These are phyloP conservation scores for Botrytis cinerea DNA, from an alignment of 2,329 filamentous ascomycete species.

Conservation along the genomic window DNA sequence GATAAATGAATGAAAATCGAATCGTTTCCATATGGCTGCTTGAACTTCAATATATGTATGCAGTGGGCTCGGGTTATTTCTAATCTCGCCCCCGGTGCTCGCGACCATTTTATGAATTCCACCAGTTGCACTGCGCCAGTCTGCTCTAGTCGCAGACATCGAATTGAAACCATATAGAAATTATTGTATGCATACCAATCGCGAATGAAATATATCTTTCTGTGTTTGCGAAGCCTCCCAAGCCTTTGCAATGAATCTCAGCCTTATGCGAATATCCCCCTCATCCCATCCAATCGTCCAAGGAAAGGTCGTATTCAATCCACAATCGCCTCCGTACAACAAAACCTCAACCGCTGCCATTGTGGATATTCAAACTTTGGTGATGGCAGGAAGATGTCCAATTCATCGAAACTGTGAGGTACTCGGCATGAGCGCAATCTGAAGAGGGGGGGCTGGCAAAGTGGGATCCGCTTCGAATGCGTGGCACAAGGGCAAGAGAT, in stretches of 20 bases:
- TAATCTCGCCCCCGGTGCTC: conserved; percentile 26
- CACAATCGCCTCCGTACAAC: conserved; percentile 46
- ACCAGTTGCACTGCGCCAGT: conserved; percentile 18
- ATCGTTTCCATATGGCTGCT: background rate
- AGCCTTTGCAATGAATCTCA: conserved; percentile 42
- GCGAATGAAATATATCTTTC: conserved; percentile 30
- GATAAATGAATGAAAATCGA: conserved; percentile 23
- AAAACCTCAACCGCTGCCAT: conserved; percentile 51
- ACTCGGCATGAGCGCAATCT: conserved; percentile 25
- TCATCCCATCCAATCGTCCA: conserved; percentile 50
- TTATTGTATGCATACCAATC: conserved; percentile 39
- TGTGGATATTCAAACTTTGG: conserved; percentile 42
- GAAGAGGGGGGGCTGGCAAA: conserved; percentile 20
- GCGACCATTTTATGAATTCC: background rate
- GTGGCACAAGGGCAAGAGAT: conserved; percentile 2
- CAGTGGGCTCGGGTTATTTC: background rate
- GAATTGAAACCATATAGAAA: conserved; percentile 28
- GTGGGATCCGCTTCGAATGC: conserved; percentile 25
- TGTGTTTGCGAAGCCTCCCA: conserved; percentile 39
- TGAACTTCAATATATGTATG: conserved; percentile 4
- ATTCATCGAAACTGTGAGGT: conserved; percentile 42
- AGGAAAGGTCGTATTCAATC: conserved; percentile 46
- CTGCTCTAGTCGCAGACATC: background rate
- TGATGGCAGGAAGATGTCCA: conserved; percentile 38
- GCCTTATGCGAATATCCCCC: conserved; percentile 42